These are phyloP conservation scores for Penicillium concentricum DNA, from an alignment of 2,329 filamentous ascomycete genomes.

Conservation along the genomic window DNA sequence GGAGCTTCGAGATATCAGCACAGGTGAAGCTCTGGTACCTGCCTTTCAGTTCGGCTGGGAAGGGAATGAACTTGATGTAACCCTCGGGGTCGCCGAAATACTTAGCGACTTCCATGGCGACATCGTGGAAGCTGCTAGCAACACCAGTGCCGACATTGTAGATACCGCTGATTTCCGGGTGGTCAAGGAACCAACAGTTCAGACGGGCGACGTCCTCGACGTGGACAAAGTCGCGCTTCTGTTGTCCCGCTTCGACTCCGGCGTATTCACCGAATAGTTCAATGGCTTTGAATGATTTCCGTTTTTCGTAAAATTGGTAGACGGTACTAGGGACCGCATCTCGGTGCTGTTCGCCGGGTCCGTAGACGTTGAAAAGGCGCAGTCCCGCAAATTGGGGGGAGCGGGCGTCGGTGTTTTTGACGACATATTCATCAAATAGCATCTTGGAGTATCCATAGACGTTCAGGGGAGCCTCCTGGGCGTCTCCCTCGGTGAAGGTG, in stretches of 20 bases:
- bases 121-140: background rate
- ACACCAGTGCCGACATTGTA: conserved; percentile 6
- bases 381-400: background rate
- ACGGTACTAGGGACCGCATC: background rate
- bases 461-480: background rate
- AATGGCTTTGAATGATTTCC: conserved; percentile 3
- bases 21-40: background rate
- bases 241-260: conserved; percentile 2
- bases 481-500: background rate
- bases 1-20: conserved; percentile 4
- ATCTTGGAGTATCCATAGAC: conserved; percentile 3
- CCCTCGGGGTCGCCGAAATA: background rate
- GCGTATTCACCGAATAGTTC: conserved; percentile 5
- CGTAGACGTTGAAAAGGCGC: conserved; percentile 4
- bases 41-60: background rate
- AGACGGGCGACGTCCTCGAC: conserved; percentile 7
- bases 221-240: conserved; percentile 6
- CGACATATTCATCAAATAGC: conserved; percentile 3
- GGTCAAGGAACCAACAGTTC: conserved; percentile 8
- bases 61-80: background rate
- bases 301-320: conserved; percentile 1
- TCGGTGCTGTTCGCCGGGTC: background rate
- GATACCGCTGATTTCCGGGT: conserved; percentile 1
- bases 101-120: background rate
- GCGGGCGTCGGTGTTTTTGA: background rate